Conservation (phyloP, 495 filamentous ascomycete species). For the Geoglossum glabrum region DNA sequence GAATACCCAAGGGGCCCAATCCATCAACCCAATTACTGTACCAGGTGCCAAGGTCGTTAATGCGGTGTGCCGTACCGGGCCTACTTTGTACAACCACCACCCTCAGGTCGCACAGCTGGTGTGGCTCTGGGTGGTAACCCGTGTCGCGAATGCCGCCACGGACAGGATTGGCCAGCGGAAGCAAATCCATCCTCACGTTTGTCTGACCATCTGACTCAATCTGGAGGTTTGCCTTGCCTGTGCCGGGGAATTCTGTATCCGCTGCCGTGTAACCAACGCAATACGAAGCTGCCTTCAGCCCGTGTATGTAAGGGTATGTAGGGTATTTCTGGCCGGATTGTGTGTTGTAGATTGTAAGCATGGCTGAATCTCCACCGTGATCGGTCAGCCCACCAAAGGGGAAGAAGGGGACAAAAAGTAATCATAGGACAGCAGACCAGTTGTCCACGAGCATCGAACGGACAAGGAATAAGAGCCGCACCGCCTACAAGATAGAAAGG, state of each 20-base stretch:
- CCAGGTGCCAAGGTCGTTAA: not conserved
- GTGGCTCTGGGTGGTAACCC: not conserved
- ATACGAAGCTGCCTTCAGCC: not conserved
- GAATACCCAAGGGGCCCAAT: not conserved
- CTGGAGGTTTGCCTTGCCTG: not conserved
- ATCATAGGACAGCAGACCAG: not conserved
- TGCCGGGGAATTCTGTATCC: not conserved
- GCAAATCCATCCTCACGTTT: not conserved
- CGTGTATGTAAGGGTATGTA: not conserved
- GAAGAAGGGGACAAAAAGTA: not conserved
- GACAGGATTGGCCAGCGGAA: not conserved
- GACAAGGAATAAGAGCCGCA: too few relatives aligned
- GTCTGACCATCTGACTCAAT: not conserved
- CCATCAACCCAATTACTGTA: not conserved
- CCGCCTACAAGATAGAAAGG: too few relatives aligned
- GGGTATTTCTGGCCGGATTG: too few relatives aligned
- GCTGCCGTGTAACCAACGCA: not conserved
- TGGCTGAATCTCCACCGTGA: not conserved
- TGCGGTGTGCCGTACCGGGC: not conserved
- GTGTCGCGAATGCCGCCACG: not conserved
- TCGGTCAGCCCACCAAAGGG: not conserved
- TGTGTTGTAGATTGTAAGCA: not conserved
- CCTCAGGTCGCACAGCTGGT: not conserved
- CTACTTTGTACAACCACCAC: not conserved
- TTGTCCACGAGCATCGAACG: too few relatives aligned